A percentile compares a stretch with the other conserved stretches of the same genome.
phyloP scores from a whole-genome alignment of 2,329 filamentous ascomycete genomes.

The Drechslerella dactyloides region DNA sequence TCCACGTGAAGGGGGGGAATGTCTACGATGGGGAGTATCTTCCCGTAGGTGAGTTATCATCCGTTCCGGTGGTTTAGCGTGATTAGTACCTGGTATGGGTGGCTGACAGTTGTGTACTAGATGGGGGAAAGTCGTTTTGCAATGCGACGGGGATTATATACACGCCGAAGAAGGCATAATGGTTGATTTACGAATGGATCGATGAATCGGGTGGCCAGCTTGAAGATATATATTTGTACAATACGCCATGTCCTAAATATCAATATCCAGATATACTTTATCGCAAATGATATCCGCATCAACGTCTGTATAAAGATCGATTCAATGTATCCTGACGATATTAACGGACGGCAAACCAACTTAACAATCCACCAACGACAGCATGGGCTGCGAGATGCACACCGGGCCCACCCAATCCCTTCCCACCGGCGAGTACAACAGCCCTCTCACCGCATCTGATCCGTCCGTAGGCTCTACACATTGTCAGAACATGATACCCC shows the following conservation, averaged over 20 bases:
- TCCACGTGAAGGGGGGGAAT: slow-evolving; percentile 63
- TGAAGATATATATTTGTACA: too few species aligned
- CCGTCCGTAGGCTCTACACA: slow-evolving; percentile 16
- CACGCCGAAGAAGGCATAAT: slow-evolving; percentile 26
- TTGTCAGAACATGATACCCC: slow-evolving; percentile 32
- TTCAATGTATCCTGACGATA: not conserved
- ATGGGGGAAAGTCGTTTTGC: slow-evolving; percentile 43
- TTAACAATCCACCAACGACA: slow-evolving; percentile 13
- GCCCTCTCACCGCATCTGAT: slow-evolving; percentile 22
- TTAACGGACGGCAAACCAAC: slow-evolving; percentile 4
- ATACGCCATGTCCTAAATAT: too few species aligned
- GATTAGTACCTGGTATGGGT: not conserved
- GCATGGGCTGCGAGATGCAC: slow-evolving; percentile 21
- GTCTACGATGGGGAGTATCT: slow-evolving; percentile 52
- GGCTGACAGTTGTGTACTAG: slow-evolving; percentile 18
- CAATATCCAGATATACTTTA: too few species aligned
- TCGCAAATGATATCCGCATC: too few species aligned
- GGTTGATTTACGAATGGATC: too few species aligned
- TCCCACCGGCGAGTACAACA: slow-evolving; percentile 1
- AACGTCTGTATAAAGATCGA: too few species aligned
- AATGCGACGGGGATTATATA: slow-evolving; percentile 34
- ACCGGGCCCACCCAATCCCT: slow-evolving; percentile 30
- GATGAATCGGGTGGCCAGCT: too few species aligned
- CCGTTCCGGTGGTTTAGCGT: not conserved
- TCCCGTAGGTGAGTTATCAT: slow-evolving; percentile 54